These are phyloP conservation scores for Jaltomata sinuosa DNA, from an alignment of 257 asterid genomes.

Conservation along the genomic window DNA sequence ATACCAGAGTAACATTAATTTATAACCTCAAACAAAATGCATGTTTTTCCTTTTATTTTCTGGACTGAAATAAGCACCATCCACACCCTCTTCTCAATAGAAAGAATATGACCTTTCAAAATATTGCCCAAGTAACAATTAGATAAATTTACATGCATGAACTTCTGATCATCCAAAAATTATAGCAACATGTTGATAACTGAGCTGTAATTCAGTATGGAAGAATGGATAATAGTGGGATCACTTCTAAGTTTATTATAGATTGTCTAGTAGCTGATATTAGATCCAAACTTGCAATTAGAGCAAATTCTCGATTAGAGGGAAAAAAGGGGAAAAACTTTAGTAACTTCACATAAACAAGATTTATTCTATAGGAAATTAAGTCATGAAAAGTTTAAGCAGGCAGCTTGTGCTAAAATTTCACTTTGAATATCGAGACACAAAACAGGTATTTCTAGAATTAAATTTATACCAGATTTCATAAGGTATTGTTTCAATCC, in stretches of 20 bases:
- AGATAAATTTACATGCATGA: not conserved
- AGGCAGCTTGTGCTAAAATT: not conserved
- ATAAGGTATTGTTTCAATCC: not conserved
- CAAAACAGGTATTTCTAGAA: not conserved
- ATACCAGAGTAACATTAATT: not conserved
- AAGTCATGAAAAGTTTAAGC: not conserved
- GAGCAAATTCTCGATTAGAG: not conserved
- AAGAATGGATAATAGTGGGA: not conserved
- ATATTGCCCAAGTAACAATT: not conserved
- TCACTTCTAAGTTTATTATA: not conserved
- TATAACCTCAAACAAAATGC: not conserved
- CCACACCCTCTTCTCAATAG: not conserved
- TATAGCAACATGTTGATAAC: not conserved
- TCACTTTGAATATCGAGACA: not conserved
- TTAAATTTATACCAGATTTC: too few relatives aligned
- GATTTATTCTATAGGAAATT: not conserved
- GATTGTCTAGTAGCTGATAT: not conserved
- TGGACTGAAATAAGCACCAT: not conserved
- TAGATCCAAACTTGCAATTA: not conserved
- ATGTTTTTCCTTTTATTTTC: not conserved
- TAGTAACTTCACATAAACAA: not conserved
- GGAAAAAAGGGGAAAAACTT: not conserved
- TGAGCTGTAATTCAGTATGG: not conserved
- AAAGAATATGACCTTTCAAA: not conserved
- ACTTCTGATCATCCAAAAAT: not conserved